phyloP scores from a whole-genome alignment of 306 rosid species.

The peach (Prunus persica) region Prunus_persica_NCBIv2 NC_034009.1:34285001-34285500 shows the following conservation, averaged over 20 bases:
- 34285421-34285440: background rate
- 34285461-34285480: background rate
- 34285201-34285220: background rate
- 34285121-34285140: background rate
- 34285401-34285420: background rate
- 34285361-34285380: background rate
- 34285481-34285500: background rate
- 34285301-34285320: background rate
- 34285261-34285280: background rate
- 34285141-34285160: too few species aligned
- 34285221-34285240: background rate
- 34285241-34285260: background rate
- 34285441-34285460: background rate
- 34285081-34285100: background rate
- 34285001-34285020: background rate
- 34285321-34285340: background rate
- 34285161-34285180: too few species aligned
- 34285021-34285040: too few species aligned
- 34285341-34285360: too few species aligned
- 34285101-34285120: background rate
- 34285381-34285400: constrained; percentile 6
- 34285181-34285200: background rate
- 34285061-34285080: background rate
- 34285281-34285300: background rate
- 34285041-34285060: background rate